A percentile compares a stretch with the other conserved stretches of the same genome.
These are phyloP conservation scores for Eucalyptus viminalis DNA, from an alignment of 345 rosid genomes.

Conservation along the genomic window DNA sequence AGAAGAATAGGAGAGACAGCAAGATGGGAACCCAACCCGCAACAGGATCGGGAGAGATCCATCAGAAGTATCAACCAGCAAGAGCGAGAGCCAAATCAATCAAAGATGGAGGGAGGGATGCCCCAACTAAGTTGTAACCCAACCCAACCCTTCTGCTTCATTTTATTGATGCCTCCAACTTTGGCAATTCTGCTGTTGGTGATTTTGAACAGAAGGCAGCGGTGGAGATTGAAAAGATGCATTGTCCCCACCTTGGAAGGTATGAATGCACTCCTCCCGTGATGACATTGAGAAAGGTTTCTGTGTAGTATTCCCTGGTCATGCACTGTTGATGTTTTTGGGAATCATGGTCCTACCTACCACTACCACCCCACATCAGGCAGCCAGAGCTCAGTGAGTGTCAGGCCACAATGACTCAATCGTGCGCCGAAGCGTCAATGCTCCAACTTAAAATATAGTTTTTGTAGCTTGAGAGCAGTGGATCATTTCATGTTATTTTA, in stretches of 20 bases:
- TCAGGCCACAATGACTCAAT: background rate
- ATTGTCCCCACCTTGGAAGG: background rate
- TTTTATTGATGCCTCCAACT: background rate
- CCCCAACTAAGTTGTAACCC: no score
- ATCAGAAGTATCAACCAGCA: no score
- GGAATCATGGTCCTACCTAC: background rate
- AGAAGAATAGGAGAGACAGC: no score
- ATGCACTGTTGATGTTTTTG: background rate
- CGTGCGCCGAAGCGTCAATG: accelerated
- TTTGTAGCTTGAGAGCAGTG: background rate
- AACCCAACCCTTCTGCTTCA: background rate
- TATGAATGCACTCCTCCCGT: background rate
- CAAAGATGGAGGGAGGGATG: no score
- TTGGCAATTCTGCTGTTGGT: background rate
- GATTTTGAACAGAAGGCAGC: background rate
- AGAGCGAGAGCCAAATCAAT: no score
- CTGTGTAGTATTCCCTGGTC: background rate
- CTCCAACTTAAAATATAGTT: background rate
- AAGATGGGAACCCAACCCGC: no score
- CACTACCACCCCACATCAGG: background rate
- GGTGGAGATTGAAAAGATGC: background rate
- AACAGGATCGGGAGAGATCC: no score
- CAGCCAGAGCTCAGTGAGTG: background rate
- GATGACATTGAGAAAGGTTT: background rate
- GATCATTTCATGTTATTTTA: background rate